Conservation (phyloP, 2,329 filamentous ascomycete genomes). For the Colletotrichum godetiae region DNA sequence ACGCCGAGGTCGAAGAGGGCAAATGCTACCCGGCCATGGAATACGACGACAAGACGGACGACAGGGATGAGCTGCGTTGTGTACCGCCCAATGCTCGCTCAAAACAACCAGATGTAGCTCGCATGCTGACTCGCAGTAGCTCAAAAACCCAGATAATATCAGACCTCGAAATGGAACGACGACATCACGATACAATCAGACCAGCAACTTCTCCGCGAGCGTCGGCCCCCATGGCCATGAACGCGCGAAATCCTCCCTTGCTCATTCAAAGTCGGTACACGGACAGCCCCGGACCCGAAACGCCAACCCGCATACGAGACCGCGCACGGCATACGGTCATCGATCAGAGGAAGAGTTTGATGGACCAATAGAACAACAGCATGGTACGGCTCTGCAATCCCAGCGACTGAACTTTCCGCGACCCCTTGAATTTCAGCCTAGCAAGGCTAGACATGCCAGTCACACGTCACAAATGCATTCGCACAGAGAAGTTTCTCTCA, state of each 20-base stretch:
- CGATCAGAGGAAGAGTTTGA: conserved; percentile 53
- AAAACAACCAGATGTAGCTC: neutral
- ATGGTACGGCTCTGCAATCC: conserved; percentile 48
- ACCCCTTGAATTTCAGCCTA: conserved; percentile 29
- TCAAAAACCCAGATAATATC: conserved; percentile 42
- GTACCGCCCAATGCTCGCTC: conserved; percentile 17
- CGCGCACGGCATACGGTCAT: conserved; percentile 53
- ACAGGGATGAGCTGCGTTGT: conserved; percentile 26
- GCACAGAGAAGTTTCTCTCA: conserved; percentile 58
- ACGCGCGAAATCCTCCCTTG: conserved; percentile 65
- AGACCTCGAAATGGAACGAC: conserved; percentile 44
- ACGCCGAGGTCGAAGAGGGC: conserved; percentile 4
- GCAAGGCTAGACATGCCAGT: conserved; percentile 42
- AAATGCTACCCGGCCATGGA: conserved; percentile 5
- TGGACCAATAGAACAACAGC: conserved; percentile 41
- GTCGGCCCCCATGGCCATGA: conserved; percentile 64
- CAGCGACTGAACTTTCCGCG: conserved; percentile 23
- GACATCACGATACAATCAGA: conserved; percentile 38
- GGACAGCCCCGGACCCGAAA: conserved; percentile 53
- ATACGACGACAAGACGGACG: conserved; percentile 13
- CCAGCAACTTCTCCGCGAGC: conserved; percentile 66
- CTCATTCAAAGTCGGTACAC: conserved; percentile 38
- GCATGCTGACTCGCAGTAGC: conserved; percentile 39
- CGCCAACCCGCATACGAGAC: conserved; percentile 48
- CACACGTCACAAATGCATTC: conserved; percentile 42